Evolutionary conservation across 768 basidiomycete genomes (phyloP).

Genomic region (Arthromyces matolae): DNA sequence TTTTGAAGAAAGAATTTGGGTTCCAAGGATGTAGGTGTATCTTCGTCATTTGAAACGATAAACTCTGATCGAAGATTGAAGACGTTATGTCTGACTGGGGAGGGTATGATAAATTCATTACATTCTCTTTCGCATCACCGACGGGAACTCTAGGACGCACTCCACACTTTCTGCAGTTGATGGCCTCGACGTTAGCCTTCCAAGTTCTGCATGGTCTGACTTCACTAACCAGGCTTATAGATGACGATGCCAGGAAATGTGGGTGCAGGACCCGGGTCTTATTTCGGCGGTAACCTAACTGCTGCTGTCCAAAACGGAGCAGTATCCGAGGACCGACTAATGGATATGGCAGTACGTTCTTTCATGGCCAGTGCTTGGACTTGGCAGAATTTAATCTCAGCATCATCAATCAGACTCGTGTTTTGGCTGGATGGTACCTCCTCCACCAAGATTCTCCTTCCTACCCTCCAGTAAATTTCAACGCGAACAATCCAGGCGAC

Average conservation of each 20-base stretch:
- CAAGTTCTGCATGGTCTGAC: background rate
- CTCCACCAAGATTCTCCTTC: slow-evolving; percentile 57
- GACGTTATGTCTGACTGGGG: slow-evolving; percentile 74
- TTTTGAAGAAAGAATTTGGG: slow-evolving; percentile 69
- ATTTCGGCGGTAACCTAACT: slow-evolving; percentile 65
- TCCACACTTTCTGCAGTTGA: slow-evolving; percentile 58
- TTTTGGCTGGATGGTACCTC: slow-evolving; percentile 68
- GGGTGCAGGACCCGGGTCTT: slow-evolving; percentile 36
- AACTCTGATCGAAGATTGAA: slow-evolving; percentile 16
- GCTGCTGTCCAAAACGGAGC: slow-evolving; percentile 66
- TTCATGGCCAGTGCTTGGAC: background rate
- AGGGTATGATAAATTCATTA: slow-evolving; percentile 35
- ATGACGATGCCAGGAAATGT: slow-evolving; percentile 71
- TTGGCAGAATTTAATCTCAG: background rate
- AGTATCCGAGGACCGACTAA: slow-evolving; percentile 59
- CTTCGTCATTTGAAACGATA: background rate
- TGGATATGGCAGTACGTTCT: slow-evolving; percentile 64
- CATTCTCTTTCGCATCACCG: background rate
- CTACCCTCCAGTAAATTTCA: slow-evolving; percentile 71
- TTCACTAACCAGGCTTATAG: slow-evolving; percentile 25
- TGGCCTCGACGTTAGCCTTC: slow-evolving; percentile 59
- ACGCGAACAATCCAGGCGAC: slow-evolving; percentile 52
- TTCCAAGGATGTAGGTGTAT: slow-evolving; percentile 66
- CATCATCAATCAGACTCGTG: slow-evolving; percentile 64
- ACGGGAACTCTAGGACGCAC: slow-evolving; percentile 31